These are phyloP conservation scores for Argentina anserina DNA, from an alignment of 306 rosid species.

Conservation along the genomic window DNA sequence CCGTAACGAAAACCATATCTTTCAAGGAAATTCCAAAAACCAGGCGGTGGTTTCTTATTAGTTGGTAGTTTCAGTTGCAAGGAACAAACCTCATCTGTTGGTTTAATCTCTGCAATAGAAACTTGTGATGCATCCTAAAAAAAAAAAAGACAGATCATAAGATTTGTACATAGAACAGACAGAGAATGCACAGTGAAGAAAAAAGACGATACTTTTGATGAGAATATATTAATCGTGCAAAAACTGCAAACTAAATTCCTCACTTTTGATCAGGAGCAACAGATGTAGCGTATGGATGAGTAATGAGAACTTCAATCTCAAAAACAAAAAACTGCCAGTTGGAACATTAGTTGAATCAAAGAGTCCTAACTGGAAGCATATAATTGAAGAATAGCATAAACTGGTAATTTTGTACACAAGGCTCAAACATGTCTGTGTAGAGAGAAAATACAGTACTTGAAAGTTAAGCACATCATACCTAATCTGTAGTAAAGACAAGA, in stretches of 20 bases:
- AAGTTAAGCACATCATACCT: constrained; percentile 4
- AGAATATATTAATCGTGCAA: not conserved
- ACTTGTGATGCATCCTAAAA: constrained; percentile 64
- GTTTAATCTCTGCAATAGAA: constrained; percentile 62
- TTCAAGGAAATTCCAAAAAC: too few relatives aligned
- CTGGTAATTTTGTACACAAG: too few relatives aligned
- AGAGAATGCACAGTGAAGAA: too few relatives aligned
- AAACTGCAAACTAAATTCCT: not conserved
- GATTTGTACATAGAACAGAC: too few relatives aligned
- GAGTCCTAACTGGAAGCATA: not conserved
- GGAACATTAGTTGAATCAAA: not conserved
- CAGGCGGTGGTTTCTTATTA: too few relatives aligned
- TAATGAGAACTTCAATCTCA: not conserved
- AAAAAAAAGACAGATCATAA: not conserved
- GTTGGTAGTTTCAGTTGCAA: too few relatives aligned
- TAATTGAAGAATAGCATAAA: too few relatives aligned
- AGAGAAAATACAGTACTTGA: not conserved
- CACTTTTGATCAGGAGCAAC: constrained; percentile 2
- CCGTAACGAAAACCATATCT: too few relatives aligned
- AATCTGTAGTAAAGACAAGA: constrained; percentile 11
- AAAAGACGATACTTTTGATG: not conserved
- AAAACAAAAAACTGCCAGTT: not conserved
- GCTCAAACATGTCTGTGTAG: too few relatives aligned
- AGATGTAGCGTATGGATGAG: not conserved
- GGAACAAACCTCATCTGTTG: constrained; percentile 64